Evolutionary conservation across 495 filamentous ascomycete species (phyloP), one percentile per base, ranked within the genome.

Genomic region (Oidiodendron maius): DNA sequence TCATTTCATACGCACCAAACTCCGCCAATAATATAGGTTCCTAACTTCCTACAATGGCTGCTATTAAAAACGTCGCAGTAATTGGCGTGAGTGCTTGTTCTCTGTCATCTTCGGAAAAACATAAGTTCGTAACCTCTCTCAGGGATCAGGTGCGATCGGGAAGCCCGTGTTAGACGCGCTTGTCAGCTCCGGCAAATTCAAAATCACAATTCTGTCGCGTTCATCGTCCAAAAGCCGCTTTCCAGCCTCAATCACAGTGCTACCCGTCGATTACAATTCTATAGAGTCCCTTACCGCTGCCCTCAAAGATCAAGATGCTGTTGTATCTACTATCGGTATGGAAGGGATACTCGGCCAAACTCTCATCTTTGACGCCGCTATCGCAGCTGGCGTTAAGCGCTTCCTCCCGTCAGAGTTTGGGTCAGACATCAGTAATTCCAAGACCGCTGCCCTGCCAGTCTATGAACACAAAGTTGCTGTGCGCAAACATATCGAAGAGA

Each of bases 401-500:
- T 80, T 82, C 51, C 64, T 88, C 22, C 83, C 83, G 0, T 78
- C 76, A n/a, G 82, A 85, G 48, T 87, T 77, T 49, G 83, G 83
- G 13, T 55, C 51, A 9, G 59, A 78, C 44, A 63, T 60, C 38
- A 24, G 38, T 32, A 59, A 74, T 40, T 53, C 62, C 9, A 60
- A 67, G 12, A 51, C 55, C 3, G 17, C 51, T 2, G 34, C 54
- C 4, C 53, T 75, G 0, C 67, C 70, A 6, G 51, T 77, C 34
- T 75, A 69, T 54, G 57, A 44, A 2, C 50, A 52, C 39, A 81
- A 81, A 56, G 42, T 74, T 28, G 51, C 57, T 0, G 41, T 70
- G 2, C 45, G 68, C 35, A 55, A 76, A 3, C 59, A 66, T 17
- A 52, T 78, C 22, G 52, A 67, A 44, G 60, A 73, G 34, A 52